phyloP scores from a whole-genome alignment of 164 flowering plant genomes.

The Liriodendron chinense region DNA sequence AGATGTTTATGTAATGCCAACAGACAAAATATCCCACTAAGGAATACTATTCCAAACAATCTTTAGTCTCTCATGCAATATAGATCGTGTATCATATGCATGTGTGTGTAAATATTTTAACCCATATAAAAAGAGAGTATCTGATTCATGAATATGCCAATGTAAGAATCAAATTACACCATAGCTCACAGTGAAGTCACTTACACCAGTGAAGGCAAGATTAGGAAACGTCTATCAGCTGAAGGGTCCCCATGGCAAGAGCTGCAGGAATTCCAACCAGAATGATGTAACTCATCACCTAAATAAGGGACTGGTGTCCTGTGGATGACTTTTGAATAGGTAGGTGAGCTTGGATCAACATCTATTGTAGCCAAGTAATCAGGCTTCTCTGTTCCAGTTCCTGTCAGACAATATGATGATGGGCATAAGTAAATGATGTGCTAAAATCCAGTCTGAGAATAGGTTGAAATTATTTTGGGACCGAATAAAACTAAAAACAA shows the following conservation, averaged over 20 bases:
- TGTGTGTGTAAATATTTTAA: not conserved
- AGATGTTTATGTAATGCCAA: not conserved
- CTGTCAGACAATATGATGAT: slow-evolving; percentile 30
- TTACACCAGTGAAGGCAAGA: slow-evolving; percentile 86
- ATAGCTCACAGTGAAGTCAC: slow-evolving; percentile 11
- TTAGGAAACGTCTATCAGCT: slow-evolving; percentile 68
- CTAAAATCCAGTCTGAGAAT: not conserved
- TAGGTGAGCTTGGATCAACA: slow-evolving; percentile 85
- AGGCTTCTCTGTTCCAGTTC: slow-evolving; percentile 85
- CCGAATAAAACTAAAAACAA: not conserved
- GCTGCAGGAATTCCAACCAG: slow-evolving; percentile 99
- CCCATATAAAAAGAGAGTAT: not conserved
- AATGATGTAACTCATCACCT: slow-evolving; percentile 91
- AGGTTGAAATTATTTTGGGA: not conserved
- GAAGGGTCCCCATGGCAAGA: slow-evolving; percentile 93
- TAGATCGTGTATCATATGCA: not conserved
- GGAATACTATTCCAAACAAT: not conserved
- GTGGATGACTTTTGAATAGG: slow-evolving; percentile 86
- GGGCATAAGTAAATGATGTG: not conserved
- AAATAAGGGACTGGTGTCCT: slow-evolving; percentile 66
- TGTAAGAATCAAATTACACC: not conserved
- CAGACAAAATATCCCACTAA: too few relatives aligned
- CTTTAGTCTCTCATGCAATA: not conserved
- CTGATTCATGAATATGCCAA: not conserved
- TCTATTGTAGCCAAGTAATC: slow-evolving; percentile 91